These are phyloP conservation scores for Cutaneotrichosporon dermatis DNA, from an alignment of 1,284 basidiomycete genomes.

Conservation along the genomic window DNA sequence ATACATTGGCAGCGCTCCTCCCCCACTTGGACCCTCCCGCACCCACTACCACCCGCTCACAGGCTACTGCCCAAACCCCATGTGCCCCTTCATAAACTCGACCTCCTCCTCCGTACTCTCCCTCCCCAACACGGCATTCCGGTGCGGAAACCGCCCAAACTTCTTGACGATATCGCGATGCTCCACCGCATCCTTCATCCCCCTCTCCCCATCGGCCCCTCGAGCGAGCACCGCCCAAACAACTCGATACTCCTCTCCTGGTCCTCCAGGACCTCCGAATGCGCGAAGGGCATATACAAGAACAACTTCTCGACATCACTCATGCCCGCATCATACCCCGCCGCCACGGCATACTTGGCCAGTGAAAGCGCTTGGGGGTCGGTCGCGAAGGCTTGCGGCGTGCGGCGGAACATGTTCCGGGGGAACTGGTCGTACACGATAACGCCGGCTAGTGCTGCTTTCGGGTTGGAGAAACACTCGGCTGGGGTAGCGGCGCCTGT, in stretches of 20 bases:
- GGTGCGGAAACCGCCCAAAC: constrained; percentile 13
- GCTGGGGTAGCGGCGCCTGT: not conserved
- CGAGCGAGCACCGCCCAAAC: not conserved
- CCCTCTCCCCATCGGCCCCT: not conserved
- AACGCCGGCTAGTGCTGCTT: constrained; percentile 1
- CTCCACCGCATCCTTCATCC: not conserved
- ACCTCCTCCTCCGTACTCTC: constrained; percentile 5
- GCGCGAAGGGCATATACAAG: constrained; percentile 12
- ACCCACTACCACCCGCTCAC: too few species aligned
- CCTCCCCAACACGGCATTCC: constrained; percentile 6
- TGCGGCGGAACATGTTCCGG: constrained; percentile 13
- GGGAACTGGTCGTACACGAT: constrained; percentile 11
- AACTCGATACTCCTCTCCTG: constrained; percentile 6
- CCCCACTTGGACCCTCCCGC: too few species aligned
- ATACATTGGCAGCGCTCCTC: too few species aligned
- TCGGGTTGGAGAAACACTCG: not conserved
- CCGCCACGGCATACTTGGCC: constrained; percentile 5
- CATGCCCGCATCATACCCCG: constrained; percentile 4
- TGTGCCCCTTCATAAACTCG: not conserved
- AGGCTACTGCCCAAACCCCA: constrained; percentile 6
- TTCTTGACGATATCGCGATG: constrained; percentile 6
- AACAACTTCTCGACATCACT: not conserved
- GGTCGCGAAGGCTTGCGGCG: constrained; percentile 7
- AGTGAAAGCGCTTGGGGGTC: constrained; percentile 6
- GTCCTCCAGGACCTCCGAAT: constrained; percentile 11